Conservation (phyloP, 2,329 filamentous ascomycete genomes). For the Penicillium italicum region DNA sequence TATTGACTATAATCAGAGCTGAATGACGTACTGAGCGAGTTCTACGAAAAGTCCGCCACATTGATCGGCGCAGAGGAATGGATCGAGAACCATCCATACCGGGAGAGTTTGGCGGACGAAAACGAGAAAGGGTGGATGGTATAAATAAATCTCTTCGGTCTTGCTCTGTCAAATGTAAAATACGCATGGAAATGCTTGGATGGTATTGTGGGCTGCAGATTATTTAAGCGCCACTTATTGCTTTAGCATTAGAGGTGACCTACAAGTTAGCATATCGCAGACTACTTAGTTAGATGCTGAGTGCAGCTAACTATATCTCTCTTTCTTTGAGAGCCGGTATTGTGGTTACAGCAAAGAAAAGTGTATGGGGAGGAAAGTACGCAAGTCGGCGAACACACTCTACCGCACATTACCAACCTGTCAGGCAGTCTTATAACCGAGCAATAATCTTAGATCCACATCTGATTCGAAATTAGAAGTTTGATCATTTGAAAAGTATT, state of each 20-base stretch:
- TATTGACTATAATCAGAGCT: conserved; percentile 1
- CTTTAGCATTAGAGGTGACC: not conserved
- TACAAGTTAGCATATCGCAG: not conserved
- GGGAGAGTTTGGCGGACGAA: conserved; percentile 1
- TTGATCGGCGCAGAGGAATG: conserved; percentile 3
- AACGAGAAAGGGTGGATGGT: conserved; percentile 6
- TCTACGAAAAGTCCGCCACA: conserved; percentile 3
- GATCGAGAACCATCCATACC: conserved; percentile 8
- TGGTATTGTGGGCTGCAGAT: not conserved
- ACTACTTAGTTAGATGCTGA: no score
- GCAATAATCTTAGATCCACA: not conserved
- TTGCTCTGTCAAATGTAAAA: not conserved
- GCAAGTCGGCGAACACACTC: not conserved
- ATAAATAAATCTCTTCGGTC: not conserved
- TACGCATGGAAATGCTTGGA: not conserved
- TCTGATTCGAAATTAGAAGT: not conserved
- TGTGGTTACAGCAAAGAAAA: not conserved
- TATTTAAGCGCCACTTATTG: not conserved
- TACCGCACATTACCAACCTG: not conserved
- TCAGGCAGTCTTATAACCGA: not conserved
- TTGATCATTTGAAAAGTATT: not conserved
- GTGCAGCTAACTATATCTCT: not conserved
- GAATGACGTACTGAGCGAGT: conserved; percentile 3
- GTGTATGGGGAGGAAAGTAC: not conserved
- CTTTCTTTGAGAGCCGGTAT: not conserved